Percentiles rank a stretch among this genome's conserved stretches.
These are phyloP conservation scores for Actinomortierella ambigua DNA, from an alignment of 371 early-diverging fungal species.

Conservation along the genomic window DNA sequence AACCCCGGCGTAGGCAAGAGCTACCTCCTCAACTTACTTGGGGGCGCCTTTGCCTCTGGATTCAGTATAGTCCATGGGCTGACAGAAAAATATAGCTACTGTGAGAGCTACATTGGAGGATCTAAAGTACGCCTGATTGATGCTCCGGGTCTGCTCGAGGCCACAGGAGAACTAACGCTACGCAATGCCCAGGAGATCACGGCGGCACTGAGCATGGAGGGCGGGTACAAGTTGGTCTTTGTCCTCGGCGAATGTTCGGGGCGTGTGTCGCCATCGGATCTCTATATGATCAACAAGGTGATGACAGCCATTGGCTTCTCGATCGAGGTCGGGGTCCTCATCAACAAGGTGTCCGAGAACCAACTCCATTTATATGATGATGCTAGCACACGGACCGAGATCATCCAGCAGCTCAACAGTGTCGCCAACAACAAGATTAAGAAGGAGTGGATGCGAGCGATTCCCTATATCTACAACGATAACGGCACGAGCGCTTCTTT, in stretches of 20 bases:
- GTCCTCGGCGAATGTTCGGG: neutral
- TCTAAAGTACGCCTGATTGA: neutral
- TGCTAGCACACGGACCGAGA: conserved; percentile 4
- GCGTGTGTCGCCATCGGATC: neutral
- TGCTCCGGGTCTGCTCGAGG: neutral
- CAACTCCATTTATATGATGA: conserved; percentile 5
- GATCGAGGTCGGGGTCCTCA: neutral
- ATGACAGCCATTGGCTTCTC: conserved; percentile 4
- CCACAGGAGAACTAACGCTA: neutral
- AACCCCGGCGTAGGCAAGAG: too few relatives aligned
- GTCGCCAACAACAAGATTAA: conserved; percentile 6
- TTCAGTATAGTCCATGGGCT: too few relatives aligned
- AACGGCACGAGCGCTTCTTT: neutral
- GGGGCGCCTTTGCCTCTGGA: too few relatives aligned
- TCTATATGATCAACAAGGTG: conserved; percentile 3
- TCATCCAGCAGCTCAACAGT: conserved; percentile 6
- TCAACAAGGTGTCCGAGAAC: conserved; percentile 6
- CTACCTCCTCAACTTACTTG: too few relatives aligned
- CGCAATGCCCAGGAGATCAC: neutral
- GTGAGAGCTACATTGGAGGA: neutral
- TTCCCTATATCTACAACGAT: neutral
- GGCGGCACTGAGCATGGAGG: neutral
- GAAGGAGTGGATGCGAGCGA: neutral
- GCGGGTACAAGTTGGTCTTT: neutral
- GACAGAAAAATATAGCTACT: too few relatives aligned